Evolutionary conservation across 2,329 filamentous ascomycete species (phyloP).

Genomic region (Microcyclosporella mali): DNA sequence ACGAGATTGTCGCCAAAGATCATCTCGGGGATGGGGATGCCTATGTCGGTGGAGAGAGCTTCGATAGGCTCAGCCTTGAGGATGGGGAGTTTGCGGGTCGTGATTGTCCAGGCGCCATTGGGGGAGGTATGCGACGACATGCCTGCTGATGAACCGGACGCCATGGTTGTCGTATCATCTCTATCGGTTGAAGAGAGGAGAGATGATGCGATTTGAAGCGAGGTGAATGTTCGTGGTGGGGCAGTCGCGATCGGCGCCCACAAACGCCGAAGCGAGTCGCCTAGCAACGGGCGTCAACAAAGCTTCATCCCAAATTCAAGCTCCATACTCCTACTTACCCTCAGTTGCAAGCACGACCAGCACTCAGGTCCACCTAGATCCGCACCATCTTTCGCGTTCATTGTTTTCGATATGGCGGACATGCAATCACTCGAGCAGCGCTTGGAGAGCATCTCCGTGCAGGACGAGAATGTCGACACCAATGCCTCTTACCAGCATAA

Average conservation of each 20-base stretch:
- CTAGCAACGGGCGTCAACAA: constrained; percentile 6
- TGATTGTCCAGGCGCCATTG: constrained; percentile 46
- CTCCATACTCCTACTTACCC: background rate
- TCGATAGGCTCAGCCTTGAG: constrained; percentile 88
- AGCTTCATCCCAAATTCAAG: background rate
- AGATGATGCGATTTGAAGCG: background rate
- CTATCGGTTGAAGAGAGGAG: background rate
- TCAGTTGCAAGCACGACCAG: background rate
- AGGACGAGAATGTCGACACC: constrained; percentile 69
- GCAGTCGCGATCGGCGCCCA: constrained; percentile 1
- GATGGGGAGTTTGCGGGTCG: constrained; percentile 86
- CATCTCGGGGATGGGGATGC: constrained; percentile 93
- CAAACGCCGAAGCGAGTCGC: constrained; percentile 5
- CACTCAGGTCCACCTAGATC: constrained; percentile 1
- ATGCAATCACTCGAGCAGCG: constrained; percentile 74
- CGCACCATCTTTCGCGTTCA: too few species aligned
- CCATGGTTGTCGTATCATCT: constrained; percentile 10
- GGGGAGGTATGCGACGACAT: constrained; percentile 17
- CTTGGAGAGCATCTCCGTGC: constrained; percentile 83
- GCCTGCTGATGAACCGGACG: constrained; percentile 8
- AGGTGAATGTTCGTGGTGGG: constrained; percentile 1
- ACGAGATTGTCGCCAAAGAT: constrained; percentile 96
- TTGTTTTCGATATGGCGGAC: constrained; percentile 38
- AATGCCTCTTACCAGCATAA: constrained; percentile 52
- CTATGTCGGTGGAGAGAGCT: constrained; percentile 67